These are phyloP conservation scores for Beauveria caledonica DNA, from an alignment of 2,329 filamentous ascomycete species.

Conservation along the genomic window DNA sequence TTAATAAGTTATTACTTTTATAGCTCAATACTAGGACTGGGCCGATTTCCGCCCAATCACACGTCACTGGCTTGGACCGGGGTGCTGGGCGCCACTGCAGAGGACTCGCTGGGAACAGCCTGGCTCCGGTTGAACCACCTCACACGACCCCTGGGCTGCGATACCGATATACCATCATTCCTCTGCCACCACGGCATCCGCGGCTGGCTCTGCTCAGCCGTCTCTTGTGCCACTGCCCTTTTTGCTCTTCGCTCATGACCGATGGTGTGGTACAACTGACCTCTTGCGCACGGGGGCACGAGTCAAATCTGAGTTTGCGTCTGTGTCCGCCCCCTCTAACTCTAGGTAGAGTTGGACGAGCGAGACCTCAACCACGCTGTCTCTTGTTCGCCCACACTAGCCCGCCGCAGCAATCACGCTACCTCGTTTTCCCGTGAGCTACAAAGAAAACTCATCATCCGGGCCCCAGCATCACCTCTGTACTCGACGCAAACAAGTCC, in stretches of 20 bases:
- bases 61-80: neutral
- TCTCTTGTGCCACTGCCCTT: neutral
- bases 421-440: neutral
- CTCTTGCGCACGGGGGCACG: slow-evolving; percentile 5
- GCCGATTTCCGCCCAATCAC: neutral
- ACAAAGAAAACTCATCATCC: neutral
- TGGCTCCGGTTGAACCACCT: slow-evolving; percentile 4
- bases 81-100: neutral
- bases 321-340: neutral
- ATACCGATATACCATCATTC: neutral
- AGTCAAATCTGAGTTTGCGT: slow-evolving; percentile 7
- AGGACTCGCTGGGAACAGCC: neutral
- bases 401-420: neutral
- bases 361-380: neutral
- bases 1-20: neutral
- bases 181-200: neutral
- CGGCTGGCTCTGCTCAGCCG: neutral
- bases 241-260: neutral
- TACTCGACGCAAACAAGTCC: neutral
- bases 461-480: neutral
- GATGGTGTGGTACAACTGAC: slow-evolving; percentile 8
- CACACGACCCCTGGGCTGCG: neutral
- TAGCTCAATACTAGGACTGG: neutral
- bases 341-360: neutral
- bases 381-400: neutral